phyloP scores from a whole-genome alignment of 208 protist species.

The Crithidia thermophila region DNA sequence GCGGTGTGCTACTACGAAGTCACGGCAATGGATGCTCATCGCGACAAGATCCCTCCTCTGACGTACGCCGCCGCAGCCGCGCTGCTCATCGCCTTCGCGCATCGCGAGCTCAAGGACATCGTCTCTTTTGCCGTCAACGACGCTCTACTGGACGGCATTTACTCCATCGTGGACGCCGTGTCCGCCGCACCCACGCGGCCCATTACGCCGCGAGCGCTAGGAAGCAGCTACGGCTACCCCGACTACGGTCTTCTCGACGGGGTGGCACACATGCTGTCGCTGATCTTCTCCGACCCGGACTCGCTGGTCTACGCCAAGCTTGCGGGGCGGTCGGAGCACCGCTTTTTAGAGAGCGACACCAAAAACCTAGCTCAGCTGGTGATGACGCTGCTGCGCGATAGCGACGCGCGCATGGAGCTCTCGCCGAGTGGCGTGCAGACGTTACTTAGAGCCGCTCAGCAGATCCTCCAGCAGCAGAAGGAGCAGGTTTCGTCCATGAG shows the following conservation, averaged over 20 bases:
- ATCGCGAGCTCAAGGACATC: slow-evolving; percentile 84
- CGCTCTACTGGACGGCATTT: slow-evolving; percentile 46
- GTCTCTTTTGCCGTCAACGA: slow-evolving; percentile 71
- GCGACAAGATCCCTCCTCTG: slow-evolving; percentile 41
- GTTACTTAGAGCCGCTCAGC: slow-evolving; percentile 72
- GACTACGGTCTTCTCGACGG: slow-evolving; percentile 91
- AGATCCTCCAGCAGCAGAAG: slow-evolving; percentile 56
- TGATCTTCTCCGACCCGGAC: slow-evolving; percentile 79
- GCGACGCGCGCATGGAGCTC: slow-evolving; percentile 68
- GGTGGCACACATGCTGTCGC: slow-evolving; percentile 84
- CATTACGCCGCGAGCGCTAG: slow-evolving; percentile 62
- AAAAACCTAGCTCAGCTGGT: slow-evolving; percentile 52
- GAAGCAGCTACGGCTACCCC: slow-evolving; percentile 88
- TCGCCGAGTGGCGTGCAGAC: slow-evolving; percentile 84
- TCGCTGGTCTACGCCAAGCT: slow-evolving; percentile 66
- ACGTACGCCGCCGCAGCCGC: slow-evolving; percentile 75
- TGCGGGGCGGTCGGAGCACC: slow-evolving; percentile 17
- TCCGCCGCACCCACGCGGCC: slow-evolving; percentile 31
- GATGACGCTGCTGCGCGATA: slow-evolving; percentile 77
- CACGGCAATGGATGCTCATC: slow-evolving; percentile 16
- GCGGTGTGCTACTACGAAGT: slow-evolving; percentile 69
- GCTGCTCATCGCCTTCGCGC: slow-evolving; percentile 77
- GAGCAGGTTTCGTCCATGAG: slow-evolving; percentile 57
- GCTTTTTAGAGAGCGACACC: slow-evolving; percentile 61
- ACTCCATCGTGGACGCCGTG: slow-evolving; percentile 49